These are phyloP conservation scores for Suillus spraguei DNA, from an alignment of 768 basidiomycete species.

Conservation along the genomic window DNA sequence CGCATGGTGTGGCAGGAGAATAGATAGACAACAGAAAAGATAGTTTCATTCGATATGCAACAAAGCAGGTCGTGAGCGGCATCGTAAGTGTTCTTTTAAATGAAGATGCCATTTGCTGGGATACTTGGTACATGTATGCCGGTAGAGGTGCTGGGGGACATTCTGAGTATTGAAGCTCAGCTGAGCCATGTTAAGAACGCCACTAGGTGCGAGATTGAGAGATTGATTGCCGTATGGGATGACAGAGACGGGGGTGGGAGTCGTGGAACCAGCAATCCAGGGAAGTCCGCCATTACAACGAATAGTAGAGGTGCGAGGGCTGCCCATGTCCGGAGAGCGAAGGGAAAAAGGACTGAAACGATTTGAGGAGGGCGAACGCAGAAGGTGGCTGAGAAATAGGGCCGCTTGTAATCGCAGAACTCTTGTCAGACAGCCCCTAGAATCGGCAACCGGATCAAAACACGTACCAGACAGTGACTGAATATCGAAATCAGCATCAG, in stretches of 20 bases:
- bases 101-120: constrained; percentile 81
- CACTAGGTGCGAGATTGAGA: constrained; percentile 53
- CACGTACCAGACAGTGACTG: constrained; percentile 81
- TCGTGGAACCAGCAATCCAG: constrained; percentile 34
- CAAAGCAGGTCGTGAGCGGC: constrained; percentile 45
- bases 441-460: not conserved
- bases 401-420: constrained; percentile 72
- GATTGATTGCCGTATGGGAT: constrained; percentile 63
- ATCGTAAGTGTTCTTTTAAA: constrained; percentile 45
- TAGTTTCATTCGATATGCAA: constrained; percentile 33
- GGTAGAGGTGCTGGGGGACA: constrained; percentile 71
- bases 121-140: constrained; percentile 83
- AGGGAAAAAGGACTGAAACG: constrained; percentile 61
- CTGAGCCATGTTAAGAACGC: constrained; percentile 66
- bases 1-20: constrained; percentile 26
- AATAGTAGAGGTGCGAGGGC: constrained; percentile 45
- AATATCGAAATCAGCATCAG: constrained; percentile 83
- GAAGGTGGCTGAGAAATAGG: constrained; percentile 45
- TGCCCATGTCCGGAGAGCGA: constrained; percentile 51
- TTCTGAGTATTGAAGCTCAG: constrained; percentile 64
- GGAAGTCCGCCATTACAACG: constrained; percentile 48
- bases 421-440: constrained; percentile 46
- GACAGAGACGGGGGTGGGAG: constrained; percentile 31
- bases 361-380: constrained; percentile 50
- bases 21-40: constrained; percentile 37